Evolutionary conservation across 106 monocot genomes (phyloP).

Genomic region (Iris macrosiphon): DNA sequence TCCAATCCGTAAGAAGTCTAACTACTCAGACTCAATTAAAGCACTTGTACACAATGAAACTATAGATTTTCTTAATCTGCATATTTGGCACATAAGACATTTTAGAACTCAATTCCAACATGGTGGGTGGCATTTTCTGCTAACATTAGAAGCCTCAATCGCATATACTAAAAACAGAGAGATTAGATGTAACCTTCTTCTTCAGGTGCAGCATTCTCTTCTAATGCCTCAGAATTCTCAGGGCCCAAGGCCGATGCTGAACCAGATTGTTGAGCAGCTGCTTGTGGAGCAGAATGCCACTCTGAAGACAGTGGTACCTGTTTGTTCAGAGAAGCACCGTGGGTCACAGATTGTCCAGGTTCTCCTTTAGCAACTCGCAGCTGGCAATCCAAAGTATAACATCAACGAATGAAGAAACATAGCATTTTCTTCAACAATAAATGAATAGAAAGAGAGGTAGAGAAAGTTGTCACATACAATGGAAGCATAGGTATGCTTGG

Average conservation of each 20-base stretch:
- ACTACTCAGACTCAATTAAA: too few species aligned
- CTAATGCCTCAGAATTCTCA: slow-evolving; percentile 35
- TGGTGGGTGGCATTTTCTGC: too few species aligned
- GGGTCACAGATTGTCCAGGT: slow-evolving; percentile 9
- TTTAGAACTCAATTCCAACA: too few species aligned
- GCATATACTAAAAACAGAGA: not conserved
- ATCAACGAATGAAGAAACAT: not conserved
- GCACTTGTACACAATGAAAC: too few species aligned
- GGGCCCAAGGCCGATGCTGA: slow-evolving; percentile 6
- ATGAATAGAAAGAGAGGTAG: not conserved
- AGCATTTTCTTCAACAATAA: not conserved
- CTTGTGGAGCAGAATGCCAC: slow-evolving; percentile 21
- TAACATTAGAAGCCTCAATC: too few species aligned
- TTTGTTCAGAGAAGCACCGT: slow-evolving; percentile 14
- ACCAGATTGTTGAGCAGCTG: slow-evolving; percentile 14
- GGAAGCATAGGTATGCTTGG: slow-evolving; percentile 78
- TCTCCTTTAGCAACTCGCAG: slow-evolving; percentile 40
- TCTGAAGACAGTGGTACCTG: slow-evolving; percentile 21
- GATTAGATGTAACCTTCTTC: slow-evolving; percentile 47
- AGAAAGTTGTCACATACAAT: slow-evolving; percentile 34
- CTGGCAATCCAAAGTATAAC: slow-evolving; percentile 19
- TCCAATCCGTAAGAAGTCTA: too few species aligned
- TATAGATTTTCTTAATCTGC: too few species aligned
- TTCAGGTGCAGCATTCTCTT: slow-evolving; percentile 26
- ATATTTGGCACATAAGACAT: too few species aligned